Evolutionary conservation across 1,139 yeast species (phyloP), one percentile per base, ranked within the genome.

Genomic region (Candida tetrigidarum): DNA sequence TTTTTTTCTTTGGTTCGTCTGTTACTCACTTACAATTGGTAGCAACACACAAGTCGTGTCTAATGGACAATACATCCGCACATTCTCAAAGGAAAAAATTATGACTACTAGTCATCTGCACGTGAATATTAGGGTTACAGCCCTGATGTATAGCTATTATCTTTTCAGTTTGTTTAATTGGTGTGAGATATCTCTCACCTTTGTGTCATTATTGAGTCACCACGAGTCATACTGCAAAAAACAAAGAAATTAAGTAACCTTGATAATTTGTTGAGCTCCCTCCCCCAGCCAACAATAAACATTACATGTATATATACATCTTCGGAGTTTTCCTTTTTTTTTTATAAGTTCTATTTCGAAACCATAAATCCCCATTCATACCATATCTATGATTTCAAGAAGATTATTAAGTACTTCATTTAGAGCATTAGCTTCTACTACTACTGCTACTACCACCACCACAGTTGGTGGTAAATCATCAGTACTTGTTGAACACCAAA

Each of bases 161-260:
- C 10, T 32, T 19, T 19, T 11, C 25, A 12, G 9, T 4, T 3
- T 1, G 14, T 18, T 19, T 19, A 18, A 32, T 32, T 32, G 36
- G 36, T 11, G n/a, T n/a, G n/a, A n/a, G n/a, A n/a, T n/a, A n/a
- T n/a, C 18, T 5, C 8, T 5, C 15, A 19, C 5, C 25, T 32
- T 32, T 32, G 36, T 32, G 36, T 32, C 15, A 32, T 7, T 9
- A 32, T 32, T 37, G 41, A 37, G 41, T 37, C 41, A n/a, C n/a
- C n/a, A 19, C 32, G 39, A 37, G 34, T 37, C 41, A 37, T 25
- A 22, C 41, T 29, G 35, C 32, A 29, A 37, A 37, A 30, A n/a
- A n/a, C n/a, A n/a, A n/a, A n/a, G n/a, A n/a, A n/a, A n/a, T n/a
- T n/a, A n/a, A n/a, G n/a, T n/a, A n/a, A n/a, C n/a, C n/a, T n/a